These are phyloP conservation scores for Penstemon eatonii DNA, from an alignment of 257 asterid genomes.

Conservation along the genomic window DNA sequence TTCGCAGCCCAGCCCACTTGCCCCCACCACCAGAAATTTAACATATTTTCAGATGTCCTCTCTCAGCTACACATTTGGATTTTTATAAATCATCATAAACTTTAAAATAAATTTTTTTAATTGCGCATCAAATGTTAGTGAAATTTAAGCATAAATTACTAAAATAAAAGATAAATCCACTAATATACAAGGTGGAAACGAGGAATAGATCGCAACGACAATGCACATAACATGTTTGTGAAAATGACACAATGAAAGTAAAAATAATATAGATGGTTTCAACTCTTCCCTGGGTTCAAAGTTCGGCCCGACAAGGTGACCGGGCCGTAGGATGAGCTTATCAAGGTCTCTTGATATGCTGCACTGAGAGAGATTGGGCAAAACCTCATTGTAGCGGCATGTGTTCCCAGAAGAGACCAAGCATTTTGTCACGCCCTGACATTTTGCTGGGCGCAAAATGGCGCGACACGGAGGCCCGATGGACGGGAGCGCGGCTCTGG, in stretches of 20 bases:
- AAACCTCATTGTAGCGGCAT: too few species aligned
- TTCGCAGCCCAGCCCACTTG: conserved; percentile 98
- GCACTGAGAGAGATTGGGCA: conserved; percentile 34
- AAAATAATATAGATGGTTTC: conserved; percentile 13
- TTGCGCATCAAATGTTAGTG: too few species aligned
- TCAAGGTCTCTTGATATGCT: conserved; percentile 98
- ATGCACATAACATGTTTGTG: conserved; percentile 23
- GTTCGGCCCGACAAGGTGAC: conserved; percentile 69
- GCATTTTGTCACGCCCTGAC: too few species aligned
- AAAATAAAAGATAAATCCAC: too few species aligned
- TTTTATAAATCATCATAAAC: conserved; percentile 19
- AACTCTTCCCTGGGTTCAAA: conserved; percentile 82
- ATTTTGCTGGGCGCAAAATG: too few species aligned
- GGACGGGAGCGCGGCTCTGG: too few species aligned
- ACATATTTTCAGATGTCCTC: conserved; percentile 75
- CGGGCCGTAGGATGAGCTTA: conserved; percentile 90
- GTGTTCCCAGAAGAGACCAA: too few species aligned
- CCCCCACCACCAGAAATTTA: conserved; percentile 90
- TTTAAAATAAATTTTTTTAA: too few species aligned
- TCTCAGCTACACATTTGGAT: conserved; percentile 52
- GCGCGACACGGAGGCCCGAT: too few species aligned
- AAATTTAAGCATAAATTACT: too few species aligned
- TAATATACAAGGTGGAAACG: too few species aligned
- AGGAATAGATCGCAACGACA: background rate
- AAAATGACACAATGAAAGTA: conserved; percentile 16